Evolutionary conservation across 2,329 filamentous ascomycete species (phyloP), one percentile per base, ranked within the genome.

Genomic region (Trichoderma sp.): DNA sequence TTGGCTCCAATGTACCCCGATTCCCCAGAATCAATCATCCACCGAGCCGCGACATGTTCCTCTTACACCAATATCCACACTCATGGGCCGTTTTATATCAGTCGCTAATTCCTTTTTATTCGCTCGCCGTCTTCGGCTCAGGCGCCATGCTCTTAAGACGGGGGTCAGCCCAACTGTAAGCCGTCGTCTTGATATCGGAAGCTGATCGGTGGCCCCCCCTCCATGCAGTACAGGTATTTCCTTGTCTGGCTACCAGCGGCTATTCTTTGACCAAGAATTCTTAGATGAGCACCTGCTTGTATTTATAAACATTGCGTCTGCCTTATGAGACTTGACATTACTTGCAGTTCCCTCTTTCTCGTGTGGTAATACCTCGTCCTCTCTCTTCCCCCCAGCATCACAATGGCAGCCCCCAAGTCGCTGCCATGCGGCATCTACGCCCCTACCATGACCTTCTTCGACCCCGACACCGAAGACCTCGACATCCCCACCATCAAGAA

Each of bases 381-480:
- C 37, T 13, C 13, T 16, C 3, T 30, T 6, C 2, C 28, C 13
- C 16, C 21, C 24, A 43, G 52, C 32, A 71, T 75, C 37, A 43
- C 18, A 7, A 43, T 77, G 75, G 73, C 73, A 68, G 68, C 74
- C 70, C 72, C 74, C 46, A 82, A 85, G 69, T 85, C 90, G 72
- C 87, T 96, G 67, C 90, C 91, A 55, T 90, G 90, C 76, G 92
- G 93, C 78, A 94, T 96, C 78, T 96, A 96, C 80, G 91, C 91
- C 70, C 93, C 93, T 30, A 95, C 91, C 70, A 93, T 96, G 89
- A 96, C 93, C 75, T 96, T 97, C 80, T 97, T 97, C 83, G 84
- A 95, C 80, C 85, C 90, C 7, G 86, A 90, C 72, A 96, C 92
- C 56, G 93, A 97, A 81, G 92, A 96, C 59, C 86, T 97, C 75